Base-by-base conservation (phyloP, 2,329 filamentous ascomycete species). In the Diplodia mutila region DNA sequence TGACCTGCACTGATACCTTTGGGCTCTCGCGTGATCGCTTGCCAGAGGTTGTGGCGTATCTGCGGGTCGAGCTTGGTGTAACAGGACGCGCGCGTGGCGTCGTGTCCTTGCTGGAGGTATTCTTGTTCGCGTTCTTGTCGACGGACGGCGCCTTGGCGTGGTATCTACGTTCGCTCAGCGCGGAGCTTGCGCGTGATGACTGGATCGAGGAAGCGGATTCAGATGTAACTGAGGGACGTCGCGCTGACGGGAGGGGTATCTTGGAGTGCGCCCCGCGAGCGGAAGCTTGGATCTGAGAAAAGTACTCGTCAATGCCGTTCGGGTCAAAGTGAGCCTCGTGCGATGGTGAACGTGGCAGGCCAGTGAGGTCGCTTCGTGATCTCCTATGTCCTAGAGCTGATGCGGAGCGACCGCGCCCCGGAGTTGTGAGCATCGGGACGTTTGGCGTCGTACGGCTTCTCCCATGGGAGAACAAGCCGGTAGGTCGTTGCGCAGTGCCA, bases 131-230 rank as follows among this genome's bases (percentile, higher is more conserved):
- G 21, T 7, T 54, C n/a, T 51, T 55, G 25, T 67, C 57, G 29
- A 73, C 70, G 8, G 73, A 74, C 23, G 76, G 75, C 23, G 77
- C 77, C 9, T 70, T 71, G 59, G 71, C 71, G 34, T 72, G 73
- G 70, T 74, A 69, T 37, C 39, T 67, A 11, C 66, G 68, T 3
- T 54, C 51, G 12, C 69, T 68, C 57, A 70, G 61, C 16, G 67
- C 61, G 9, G 69, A 67, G 16, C 74, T 74, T 59, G 75, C 74
- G 52, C 73, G 77, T 6, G 73, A 72, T 6, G 76, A 78, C 9
- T 72, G 73, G n/a, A 70, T 75, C 21, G 77, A 77, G 3, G 77
- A 76, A 65, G 73, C 75, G 18, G 75, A 77, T 49, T 78, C 76
- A 65, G 77, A 79, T 4, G 74, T 72, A n/a, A 69, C 71, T 65